phyloP scores from a whole-genome alignment of 2,329 filamentous ascomycete genomes.

The Cadophora malorum region DNA sequence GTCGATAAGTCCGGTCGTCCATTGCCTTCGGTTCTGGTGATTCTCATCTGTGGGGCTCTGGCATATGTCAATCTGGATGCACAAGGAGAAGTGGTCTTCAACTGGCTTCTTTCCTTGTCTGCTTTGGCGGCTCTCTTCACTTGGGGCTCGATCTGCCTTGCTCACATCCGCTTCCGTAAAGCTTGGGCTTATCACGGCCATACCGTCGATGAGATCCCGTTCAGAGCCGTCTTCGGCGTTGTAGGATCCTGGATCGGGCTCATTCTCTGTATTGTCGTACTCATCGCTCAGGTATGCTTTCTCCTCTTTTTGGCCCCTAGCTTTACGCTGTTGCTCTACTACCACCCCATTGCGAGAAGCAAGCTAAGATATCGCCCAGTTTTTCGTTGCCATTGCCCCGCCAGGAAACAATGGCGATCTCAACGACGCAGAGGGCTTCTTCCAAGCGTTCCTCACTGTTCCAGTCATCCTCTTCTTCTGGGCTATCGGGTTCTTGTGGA shows the following conservation, averaged over 20 bases:
- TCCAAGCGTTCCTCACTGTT: slow-evolving; percentile 22
- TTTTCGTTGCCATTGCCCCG: slow-evolving; percentile 20
- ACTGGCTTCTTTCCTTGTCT: slow-evolving; percentile 72
- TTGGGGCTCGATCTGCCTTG: slow-evolving; percentile 71
- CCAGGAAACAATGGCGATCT: slow-evolving; percentile 19
- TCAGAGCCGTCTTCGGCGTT: slow-evolving; percentile 57
- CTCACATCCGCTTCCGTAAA: slow-evolving; percentile 68
- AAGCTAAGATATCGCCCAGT: slow-evolving; percentile 8
- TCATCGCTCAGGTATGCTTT: slow-evolving; percentile 56
- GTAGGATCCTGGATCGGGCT: slow-evolving; percentile 73
- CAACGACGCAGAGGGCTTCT: slow-evolving; percentile 17
- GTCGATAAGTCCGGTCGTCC: slow-evolving; percentile 25
- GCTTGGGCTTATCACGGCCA: slow-evolving; percentile 66
- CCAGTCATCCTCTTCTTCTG: slow-evolving; percentile 25
- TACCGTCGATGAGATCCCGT: slow-evolving; percentile 53
- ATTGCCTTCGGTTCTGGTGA: slow-evolving; percentile 15
- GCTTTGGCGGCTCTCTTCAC: slow-evolving; percentile 76
- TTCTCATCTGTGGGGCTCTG: slow-evolving; percentile 14
- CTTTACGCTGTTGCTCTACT: too few species aligned
- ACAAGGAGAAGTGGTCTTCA: slow-evolving; percentile 47
- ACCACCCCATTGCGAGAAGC: background rate
- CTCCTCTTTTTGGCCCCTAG: too few species aligned
- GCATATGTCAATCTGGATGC: slow-evolving; percentile 20
- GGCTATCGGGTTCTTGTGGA: slow-evolving; percentile 22
- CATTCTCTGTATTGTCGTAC: slow-evolving; percentile 66